Evolutionary conservation across 768 basidiomycete species (phyloP).

Genomic region (Porpolomopsis calyptriformis): DNA sequence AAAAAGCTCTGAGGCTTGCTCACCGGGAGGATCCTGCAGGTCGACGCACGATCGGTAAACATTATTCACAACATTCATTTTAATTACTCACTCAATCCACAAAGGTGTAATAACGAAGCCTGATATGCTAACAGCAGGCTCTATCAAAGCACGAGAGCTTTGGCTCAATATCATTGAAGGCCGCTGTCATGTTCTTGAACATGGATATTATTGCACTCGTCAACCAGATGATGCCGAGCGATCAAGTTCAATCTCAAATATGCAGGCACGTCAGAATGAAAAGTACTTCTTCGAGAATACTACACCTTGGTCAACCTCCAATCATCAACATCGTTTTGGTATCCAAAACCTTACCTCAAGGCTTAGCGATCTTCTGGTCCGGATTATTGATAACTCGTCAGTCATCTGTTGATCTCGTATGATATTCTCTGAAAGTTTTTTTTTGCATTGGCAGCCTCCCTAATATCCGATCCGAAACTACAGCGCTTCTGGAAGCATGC

Average conservation of each 20-base stretch:
- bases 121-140: slow-evolving; percentile 33
- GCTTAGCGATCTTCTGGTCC: slow-evolving; percentile 26
- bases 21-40: slow-evolving; percentile 35
- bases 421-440: neutral
- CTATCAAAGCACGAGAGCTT: slow-evolving; percentile 23
- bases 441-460: slow-evolving; percentile 18
- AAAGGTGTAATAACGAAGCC: slow-evolving; percentile 48
- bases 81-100: neutral
- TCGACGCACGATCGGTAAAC: slow-evolving; percentile 39
- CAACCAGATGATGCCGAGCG: slow-evolving; percentile 32
- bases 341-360: slow-evolving; percentile 23
- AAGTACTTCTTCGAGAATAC: slow-evolving; percentile 24
- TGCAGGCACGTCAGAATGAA: slow-evolving; percentile 25
- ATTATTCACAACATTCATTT: neutral
- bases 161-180: slow-evolving; percentile 38
- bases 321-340: slow-evolving; percentile 23
- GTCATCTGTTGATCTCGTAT: neutral
- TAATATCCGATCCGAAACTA: slow-evolving; percentile 19
- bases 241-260: slow-evolving; percentile 17
- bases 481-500: slow-evolving; percentile 17
- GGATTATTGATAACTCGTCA: slow-evolving; percentile 25
- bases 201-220: slow-evolving; percentile 35
- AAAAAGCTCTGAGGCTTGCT: slow-evolving; percentile 41
- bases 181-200: slow-evolving; percentile 25
- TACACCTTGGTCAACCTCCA: slow-evolving; percentile 26